These are phyloP conservation scores for Bertia moriformis DNA, from an alignment of 2,329 filamentous ascomycete genomes.

Conservation along the genomic window DNA sequence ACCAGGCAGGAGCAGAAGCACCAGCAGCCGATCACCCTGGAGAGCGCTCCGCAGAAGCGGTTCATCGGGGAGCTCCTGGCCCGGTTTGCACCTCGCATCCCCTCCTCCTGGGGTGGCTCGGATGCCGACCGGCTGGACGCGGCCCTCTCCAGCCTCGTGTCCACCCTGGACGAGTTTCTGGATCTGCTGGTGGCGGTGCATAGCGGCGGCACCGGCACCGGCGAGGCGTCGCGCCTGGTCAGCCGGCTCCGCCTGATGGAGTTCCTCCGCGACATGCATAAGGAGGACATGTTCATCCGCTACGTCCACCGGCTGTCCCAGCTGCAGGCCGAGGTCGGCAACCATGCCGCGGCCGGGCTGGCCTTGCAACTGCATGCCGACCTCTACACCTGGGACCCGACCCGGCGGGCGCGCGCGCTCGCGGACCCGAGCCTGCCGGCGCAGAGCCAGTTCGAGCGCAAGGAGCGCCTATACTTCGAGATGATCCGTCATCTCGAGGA, in stretches of 20 bases:
- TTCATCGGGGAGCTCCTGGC: slow-evolving; percentile 77
- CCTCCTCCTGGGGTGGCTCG: slow-evolving; percentile 24
- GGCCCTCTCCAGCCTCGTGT: slow-evolving; percentile 65
- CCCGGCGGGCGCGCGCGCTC: slow-evolving; percentile 48
- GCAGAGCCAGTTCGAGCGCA: slow-evolving; percentile 81
- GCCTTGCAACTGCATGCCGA: slow-evolving; percentile 83
- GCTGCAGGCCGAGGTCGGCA: slow-evolving; percentile 61
- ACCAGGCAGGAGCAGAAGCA: too few species aligned
- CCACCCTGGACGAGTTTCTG: slow-evolving; percentile 76
- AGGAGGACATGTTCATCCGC: slow-evolving; percentile 89
- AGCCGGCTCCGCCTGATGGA: slow-evolving; percentile 88
- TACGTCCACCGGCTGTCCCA: slow-evolving; percentile 85
- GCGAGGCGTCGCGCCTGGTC: slow-evolving; percentile 70
- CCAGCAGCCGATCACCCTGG: too few species aligned
- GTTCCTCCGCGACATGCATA: slow-evolving; percentile 90
- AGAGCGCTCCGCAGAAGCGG: slow-evolving; percentile 79
- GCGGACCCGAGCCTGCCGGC: slow-evolving; percentile 61
- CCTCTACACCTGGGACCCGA: slow-evolving; percentile 79
- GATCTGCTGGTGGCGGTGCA: slow-evolving; percentile 84
- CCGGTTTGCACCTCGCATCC: slow-evolving; percentile 59
- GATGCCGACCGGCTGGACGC: slow-evolving; percentile 10
- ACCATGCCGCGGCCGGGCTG: slow-evolving; percentile 76
- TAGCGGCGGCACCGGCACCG: slow-evolving; percentile 54
- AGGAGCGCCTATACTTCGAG: slow-evolving; percentile 80
- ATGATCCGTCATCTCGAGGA: slow-evolving; percentile 94